phyloP scores from a whole-genome alignment of 257 asterid genomes.

The Striga asiatica region DNA sequence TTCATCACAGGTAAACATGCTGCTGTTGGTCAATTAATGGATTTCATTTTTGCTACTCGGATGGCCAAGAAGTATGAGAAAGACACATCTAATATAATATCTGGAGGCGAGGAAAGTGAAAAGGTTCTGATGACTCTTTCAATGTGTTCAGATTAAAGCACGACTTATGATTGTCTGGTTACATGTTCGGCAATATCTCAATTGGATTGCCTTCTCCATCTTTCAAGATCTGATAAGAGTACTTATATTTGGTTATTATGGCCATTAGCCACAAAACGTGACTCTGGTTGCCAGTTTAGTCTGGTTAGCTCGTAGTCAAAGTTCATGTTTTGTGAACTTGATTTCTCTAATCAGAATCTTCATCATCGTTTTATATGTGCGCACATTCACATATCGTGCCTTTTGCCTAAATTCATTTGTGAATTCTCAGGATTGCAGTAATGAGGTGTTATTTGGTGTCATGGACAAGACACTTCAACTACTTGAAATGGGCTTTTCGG shows the following conservation, averaged over 20 bases:
- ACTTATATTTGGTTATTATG: background rate
- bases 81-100: conserved; percentile 23
- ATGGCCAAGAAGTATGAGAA: conserved; percentile 60
- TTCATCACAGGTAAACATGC: conserved; percentile 55
- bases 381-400: background rate
- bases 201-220: background rate
- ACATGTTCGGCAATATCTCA: background rate
- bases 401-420: conserved; percentile 15
- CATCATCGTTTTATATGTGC: background rate
- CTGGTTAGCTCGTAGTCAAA: background rate
- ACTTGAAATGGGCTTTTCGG: conserved; percentile 91
- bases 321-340: background rate
- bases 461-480: conserved; percentile 88
- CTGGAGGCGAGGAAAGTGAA: conserved; percentile 26
- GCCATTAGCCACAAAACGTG: background rate
- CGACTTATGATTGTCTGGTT: conserved; percentile 5
- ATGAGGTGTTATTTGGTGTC: conserved; percentile 67
- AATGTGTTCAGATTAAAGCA: background rate
- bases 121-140: conserved; percentile 34
- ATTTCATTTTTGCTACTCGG: conserved; percentile 74
- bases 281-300: background rate
- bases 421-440: conserved; percentile 46
- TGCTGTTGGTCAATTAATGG: conserved; percentile 49
- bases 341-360: conserved; percentile 2
- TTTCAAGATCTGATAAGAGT: background rate